These are phyloP conservation scores for Beauveria scarabaeidicola DNA, from an alignment of 2,329 filamentous ascomycete genomes.

Conservation along the genomic window DNA sequence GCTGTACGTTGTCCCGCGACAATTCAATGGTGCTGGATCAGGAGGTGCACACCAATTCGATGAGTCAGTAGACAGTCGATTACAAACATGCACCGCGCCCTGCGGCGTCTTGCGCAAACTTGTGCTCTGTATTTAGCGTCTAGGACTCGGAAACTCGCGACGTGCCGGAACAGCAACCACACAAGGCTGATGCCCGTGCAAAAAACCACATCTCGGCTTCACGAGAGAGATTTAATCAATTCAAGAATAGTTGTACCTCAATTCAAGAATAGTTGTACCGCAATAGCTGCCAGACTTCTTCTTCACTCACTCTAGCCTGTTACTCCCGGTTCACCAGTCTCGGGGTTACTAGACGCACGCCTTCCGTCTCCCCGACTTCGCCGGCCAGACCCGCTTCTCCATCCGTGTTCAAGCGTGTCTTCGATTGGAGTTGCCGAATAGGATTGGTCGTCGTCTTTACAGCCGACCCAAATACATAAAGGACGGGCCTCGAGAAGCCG, in stretches of 20 bases:
- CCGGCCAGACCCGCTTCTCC: constrained; percentile 10
- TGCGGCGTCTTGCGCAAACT: background rate
- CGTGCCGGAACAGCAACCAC: background rate
- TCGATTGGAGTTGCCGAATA: background rate
- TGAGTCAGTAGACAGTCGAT: background rate
- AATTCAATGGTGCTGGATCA: no score
- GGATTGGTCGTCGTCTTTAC: background rate
- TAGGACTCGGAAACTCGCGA: background rate
- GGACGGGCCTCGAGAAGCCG: background rate
- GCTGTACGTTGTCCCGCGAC: background rate
- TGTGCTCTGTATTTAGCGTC: background rate
- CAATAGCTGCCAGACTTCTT: background rate
- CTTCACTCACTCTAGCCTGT: background rate
- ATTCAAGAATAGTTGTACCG: no score
- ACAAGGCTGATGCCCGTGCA: background rate
- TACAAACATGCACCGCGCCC: background rate
- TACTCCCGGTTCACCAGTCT: background rate
- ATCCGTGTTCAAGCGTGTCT: background rate
- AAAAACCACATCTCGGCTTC: no score
- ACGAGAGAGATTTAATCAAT: no score
- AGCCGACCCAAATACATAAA: background rate
- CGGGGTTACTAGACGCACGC: constrained; percentile 3
- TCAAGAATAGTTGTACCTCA: no score
- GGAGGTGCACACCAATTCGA: background rate
- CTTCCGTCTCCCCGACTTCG: constrained; percentile 5